Base-by-base conservation (phyloP, 805 yeast genomes). In the Cyberlindnera sargentensis region DNA sequence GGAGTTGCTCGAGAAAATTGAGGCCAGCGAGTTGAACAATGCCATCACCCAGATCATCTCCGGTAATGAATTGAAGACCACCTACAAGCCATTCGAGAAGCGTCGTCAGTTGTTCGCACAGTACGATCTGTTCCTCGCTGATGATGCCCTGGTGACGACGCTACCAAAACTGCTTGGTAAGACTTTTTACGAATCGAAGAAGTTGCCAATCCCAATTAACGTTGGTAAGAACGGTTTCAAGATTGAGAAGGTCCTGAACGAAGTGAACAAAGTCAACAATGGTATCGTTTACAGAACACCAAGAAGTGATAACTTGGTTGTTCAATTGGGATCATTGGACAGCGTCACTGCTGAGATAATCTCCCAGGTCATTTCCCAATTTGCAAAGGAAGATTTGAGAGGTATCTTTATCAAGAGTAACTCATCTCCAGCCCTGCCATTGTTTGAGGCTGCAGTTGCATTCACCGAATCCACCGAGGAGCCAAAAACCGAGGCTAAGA, bases 141-240 rank as follows among this genome's bases (percentile, higher is more conserved):
- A 93, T 65, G 96, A 89, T 49, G 80, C 82, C 32, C 70, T 91
- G 37, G 71, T 88, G 42, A 78, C 89, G 28, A 70, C 85, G 47
- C 72, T 93, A 65, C 99, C 99, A 39, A 78, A 81, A 54, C 66
- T 85, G 32, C 68, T 93, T 50, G 96, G 97, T 44, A 85, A 86
- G 65, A 70, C 77, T 3, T 93, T 89, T 59, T 84, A 79, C 60
- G 71, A 71, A 40, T 64, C 74, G 33, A 65, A 72, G 23, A 86
- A 85, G 60, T 65, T 78, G 35, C 95, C 95, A 42, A 62, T 84
- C 34, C 81, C 90, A 23, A 67, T 87, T 43, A 71, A 72, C 51
- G 65, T 82, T 25, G 52, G 64, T 26, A 50, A 58, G 29, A 51
- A 57, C 42, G 47, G 63, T 49, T 63, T 76, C 58, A 66, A 80